Percentiles rank a stretch among this genome's conserved stretches.
phyloP scores from a whole-genome alignment of 2,329 filamentous ascomycete genomes.

The Ascochyta pisi region DNA sequence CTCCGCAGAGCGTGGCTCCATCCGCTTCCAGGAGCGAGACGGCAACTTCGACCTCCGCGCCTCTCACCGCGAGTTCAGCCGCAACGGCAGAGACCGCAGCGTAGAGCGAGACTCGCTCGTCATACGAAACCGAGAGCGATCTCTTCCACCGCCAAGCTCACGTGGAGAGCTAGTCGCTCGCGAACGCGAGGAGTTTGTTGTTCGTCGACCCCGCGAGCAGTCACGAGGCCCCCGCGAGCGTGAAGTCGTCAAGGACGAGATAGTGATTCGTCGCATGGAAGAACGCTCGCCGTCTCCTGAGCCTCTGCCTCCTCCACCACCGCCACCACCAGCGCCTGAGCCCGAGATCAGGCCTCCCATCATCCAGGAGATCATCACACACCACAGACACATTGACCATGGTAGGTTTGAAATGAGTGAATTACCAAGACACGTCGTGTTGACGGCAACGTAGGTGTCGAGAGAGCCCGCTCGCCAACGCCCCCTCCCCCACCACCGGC shows the following conservation, averaged over 20 bases:
- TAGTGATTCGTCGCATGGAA: conserved; percentile 55
- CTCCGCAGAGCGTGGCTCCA: conserved; percentile 36
- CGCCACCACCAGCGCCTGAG: conserved; percentile 60
- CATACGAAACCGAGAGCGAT: conserved; percentile 45
- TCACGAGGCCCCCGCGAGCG: conserved; percentile 43
- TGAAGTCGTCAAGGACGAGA: conserved; percentile 48
- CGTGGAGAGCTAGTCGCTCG: conserved; percentile 48
- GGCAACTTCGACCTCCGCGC: conserved; percentile 52
- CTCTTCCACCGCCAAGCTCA: conserved; percentile 44
- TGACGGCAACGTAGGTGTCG: conserved; percentile 46
- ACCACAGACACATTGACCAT: conserved; percentile 87
- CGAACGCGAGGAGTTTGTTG: conserved; percentile 52
- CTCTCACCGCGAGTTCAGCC: conserved; percentile 45
- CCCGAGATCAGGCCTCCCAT: conserved; percentile 79
- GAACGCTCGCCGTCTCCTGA: conserved; percentile 60
- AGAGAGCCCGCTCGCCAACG: conserved; percentile 55
- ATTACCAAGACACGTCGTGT: conserved; percentile 8
- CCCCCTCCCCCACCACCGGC: conserved; percentile 59
- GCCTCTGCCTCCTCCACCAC: conserved; percentile 53
- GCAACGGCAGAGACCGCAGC: conserved; percentile 42
- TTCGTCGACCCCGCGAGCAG: conserved; percentile 47
- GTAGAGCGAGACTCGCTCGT: conserved; percentile 45
- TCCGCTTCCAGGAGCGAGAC: conserved; percentile 42
- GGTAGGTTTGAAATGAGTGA: conserved; percentile 60
- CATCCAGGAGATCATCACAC: conserved; percentile 87